Base-by-base conservation (phyloP, 495 filamentous ascomycete species). In the Clohesyomyces aquaticus region DNA sequence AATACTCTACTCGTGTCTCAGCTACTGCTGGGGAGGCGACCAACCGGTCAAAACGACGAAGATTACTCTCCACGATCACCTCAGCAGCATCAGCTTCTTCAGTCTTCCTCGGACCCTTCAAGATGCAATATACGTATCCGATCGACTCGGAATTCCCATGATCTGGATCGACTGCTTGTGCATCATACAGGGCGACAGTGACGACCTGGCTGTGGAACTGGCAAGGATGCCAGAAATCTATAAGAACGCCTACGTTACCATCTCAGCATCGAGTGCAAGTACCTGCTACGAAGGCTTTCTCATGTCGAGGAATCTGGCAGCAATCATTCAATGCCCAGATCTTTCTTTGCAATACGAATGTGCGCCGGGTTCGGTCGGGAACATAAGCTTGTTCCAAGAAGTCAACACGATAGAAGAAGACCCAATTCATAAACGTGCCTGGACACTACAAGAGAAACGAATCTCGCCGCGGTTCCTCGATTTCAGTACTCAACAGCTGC, bases 391-490 rank as follows among this genome's bases (percentile, higher is more conserved):
- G 11, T 49, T 49, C 23, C 47, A 43, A 53, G 46, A 49, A 18
- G 48, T 49, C 8, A 23, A 9, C 18, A 3, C 29, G 0, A 21
- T 35, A 16, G 3, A 38, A 25, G 28, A 59, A 27, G 66, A 70
- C 43, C 67, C 70, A 9, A 55, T 70, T 29, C 28, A 48, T 27
- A 50, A 42, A 11, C 59, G 68, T 9, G 70, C 64, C 16, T 73
- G 69, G 71, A 67, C 51, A 21, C 57, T 69, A 6, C 69, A 71
- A 63, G 71, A 73, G 52, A 55, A 54, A 18, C 42, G 66, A n/a
- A 48, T 73, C 12, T 63, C 66, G 18, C 38, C 27, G 12, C 61
- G 70, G 26, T 61, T 69, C 18, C 46, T 73, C 19, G 71, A 71
- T 28, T 69, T 69, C 26, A 46, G 19, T 22, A 18, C 6, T 8